Evolutionary conservation across 1,139 yeast genomes (phyloP).

Genomic region (Saccharomyces pastorianus): DNA sequence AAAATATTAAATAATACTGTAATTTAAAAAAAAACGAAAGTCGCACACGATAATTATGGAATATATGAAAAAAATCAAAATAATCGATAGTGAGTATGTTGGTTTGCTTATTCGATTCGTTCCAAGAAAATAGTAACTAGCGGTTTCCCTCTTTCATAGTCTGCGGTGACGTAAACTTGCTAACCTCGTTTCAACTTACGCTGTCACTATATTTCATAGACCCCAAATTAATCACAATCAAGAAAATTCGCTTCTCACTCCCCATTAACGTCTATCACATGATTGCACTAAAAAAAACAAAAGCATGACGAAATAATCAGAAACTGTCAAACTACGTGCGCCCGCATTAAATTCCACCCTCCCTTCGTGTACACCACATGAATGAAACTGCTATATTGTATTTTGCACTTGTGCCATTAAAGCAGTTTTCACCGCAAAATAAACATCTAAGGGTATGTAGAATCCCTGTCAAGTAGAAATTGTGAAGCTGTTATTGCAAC

Average conservation of each 20-base stretch:
- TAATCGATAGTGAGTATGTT: too few species aligned
- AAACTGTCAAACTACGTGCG: too few species aligned
- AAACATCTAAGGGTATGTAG: not conserved
- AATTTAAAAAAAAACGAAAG: not conserved
- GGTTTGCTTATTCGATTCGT: too few species aligned
- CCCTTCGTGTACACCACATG: too few species aligned
- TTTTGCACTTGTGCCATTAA: not conserved
- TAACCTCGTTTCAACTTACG: not conserved
- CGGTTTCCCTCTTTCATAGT: not conserved
- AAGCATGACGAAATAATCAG: too few species aligned
- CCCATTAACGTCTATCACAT: not conserved
- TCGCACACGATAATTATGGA: too few species aligned
- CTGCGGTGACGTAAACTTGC: not conserved
- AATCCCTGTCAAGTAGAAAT: not conserved
- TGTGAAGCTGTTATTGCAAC: not conserved
- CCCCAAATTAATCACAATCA: not conserved
- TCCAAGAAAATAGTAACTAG: too few species aligned
- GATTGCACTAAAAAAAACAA: not conserved
- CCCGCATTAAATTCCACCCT: too few species aligned
- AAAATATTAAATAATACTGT: not conserved
- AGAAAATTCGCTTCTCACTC: not conserved
- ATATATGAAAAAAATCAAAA: too few species aligned
- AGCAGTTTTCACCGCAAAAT: not conserved
- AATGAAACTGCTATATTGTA: not conserved
- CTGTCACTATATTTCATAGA: not conserved